Evolutionary conservation across 2,329 filamentous ascomycete species (phyloP).

Genomic region (Paraphaeosphaeria sporulosa): DNA sequence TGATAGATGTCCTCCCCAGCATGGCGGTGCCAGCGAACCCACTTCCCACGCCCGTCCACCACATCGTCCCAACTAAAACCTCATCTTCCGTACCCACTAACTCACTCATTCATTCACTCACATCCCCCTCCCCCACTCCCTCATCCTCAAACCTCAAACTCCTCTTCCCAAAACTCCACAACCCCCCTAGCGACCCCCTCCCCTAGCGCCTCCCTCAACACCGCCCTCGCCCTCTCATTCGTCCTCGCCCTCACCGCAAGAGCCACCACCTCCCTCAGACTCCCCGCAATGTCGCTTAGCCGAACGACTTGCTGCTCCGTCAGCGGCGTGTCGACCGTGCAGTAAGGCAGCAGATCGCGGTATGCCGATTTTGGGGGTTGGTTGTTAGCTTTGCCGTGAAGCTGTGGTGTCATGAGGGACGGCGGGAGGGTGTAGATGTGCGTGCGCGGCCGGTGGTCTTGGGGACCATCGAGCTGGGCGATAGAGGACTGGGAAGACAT

Average conservation of each 20-base stretch:
- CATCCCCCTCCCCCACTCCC: neutral
- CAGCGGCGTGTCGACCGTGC: constrained; percentile 32
- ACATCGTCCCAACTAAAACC: no score
- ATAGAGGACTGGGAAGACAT: neutral
- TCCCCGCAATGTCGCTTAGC: constrained; percentile 44
- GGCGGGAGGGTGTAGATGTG: neutral
- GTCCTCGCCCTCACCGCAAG: constrained; percentile 32
- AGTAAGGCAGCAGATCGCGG: constrained; percentile 39
- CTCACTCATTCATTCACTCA: neutral
- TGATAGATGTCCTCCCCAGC: no score
- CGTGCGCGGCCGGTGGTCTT: constrained; percentile 11
- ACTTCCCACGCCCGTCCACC: no score
- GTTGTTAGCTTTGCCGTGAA: neutral
- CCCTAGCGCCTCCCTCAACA: constrained; percentile 35
- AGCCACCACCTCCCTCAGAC: constrained; percentile 40
- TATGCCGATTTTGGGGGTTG: constrained; percentile 18
- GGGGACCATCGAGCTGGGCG: constrained; percentile 21
- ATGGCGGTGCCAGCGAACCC: no score
- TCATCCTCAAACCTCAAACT: constrained; percentile 36
- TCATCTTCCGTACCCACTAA: no score
- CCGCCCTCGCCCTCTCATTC: constrained; percentile 22
- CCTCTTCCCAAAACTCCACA: constrained; percentile 43
- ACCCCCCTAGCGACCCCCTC: constrained; percentile 26
- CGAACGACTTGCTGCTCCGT: constrained; percentile 35
- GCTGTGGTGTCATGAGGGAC: neutral